Percentiles rank a stretch among this genome's conserved stretches.
Evolutionary conservation across 257 asterid genomes (phyloP).

Genomic region (Parsonsia alboflavescens): DNA sequence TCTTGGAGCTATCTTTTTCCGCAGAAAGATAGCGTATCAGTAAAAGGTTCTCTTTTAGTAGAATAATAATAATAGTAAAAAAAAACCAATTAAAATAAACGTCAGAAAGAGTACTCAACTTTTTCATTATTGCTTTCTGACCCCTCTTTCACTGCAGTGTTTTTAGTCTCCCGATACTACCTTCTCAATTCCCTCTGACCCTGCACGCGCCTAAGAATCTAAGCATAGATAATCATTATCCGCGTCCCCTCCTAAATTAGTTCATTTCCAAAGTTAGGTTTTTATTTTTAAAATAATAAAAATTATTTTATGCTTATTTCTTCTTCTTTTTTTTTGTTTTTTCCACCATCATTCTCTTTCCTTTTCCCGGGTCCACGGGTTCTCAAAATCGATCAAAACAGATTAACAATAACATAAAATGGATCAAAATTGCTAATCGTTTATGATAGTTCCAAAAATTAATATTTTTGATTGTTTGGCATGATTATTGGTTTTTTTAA

Average conservation of each 20-base stretch:
- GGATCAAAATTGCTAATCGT: too few relatives aligned
- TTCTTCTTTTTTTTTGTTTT: too few relatives aligned
- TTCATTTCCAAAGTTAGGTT: too few relatives aligned
- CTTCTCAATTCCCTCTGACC: not conserved
- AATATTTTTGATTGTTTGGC: too few relatives aligned
- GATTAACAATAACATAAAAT: too few relatives aligned
- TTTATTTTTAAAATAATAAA: too few relatives aligned
- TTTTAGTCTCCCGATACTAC: conserved; percentile 17
- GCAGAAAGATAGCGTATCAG: conserved; percentile 38
- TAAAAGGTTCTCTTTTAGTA: conserved; percentile 15
- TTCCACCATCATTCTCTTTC: too few relatives aligned
- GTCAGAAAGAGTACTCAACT: conserved; percentile 26
- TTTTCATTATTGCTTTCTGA: conserved; percentile 37
- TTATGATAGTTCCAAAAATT: too few relatives aligned
- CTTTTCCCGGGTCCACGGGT: too few relatives aligned
- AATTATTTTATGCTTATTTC: too few relatives aligned
- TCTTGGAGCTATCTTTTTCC: conserved; percentile 34
- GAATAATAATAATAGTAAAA: conserved; percentile 8
- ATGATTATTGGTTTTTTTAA: too few relatives aligned
- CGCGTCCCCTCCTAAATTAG: not conserved
- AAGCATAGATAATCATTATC: not conserved
- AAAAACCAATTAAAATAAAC: conserved; percentile 12
- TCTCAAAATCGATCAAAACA: too few relatives aligned
- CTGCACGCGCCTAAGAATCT: conserved; percentile 5
- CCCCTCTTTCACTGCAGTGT: conserved; percentile 20